A percentile compares a stretch with the other conserved stretches of the same genome.
phyloP scores from a whole-genome alignment of 2,329 filamentous ascomycete species.

The Capronia americana region DNA sequence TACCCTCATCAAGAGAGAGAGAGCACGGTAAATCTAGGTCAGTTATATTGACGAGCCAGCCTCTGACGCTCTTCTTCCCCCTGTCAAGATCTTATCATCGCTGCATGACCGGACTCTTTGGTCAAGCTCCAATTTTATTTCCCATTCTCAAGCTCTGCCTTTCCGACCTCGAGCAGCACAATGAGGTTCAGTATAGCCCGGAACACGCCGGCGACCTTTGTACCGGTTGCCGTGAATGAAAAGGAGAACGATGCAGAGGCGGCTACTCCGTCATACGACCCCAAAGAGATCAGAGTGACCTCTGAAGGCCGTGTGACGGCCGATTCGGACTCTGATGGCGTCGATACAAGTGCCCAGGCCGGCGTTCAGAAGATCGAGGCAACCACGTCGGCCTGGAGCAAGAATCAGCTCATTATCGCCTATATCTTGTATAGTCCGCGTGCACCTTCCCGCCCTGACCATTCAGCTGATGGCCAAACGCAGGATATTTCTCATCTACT shows the following conservation, averaged over 20 bases:
- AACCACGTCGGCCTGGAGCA: slow-evolving; percentile 50
- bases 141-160: background rate
- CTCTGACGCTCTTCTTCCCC: background rate
- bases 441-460: slow-evolving; percentile 40
- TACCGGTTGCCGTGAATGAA: slow-evolving; percentile 7
- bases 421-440: background rate
- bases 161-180: background rate
- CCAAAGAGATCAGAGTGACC: slow-evolving; percentile 1
- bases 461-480: slow-evolving; percentile 44
- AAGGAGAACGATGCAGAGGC: slow-evolving; percentile 8
- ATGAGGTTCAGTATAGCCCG: slow-evolving; percentile 17
- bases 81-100: background rate
- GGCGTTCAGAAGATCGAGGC: slow-evolving; percentile 53
- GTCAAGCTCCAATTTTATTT: background rate
- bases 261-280: background rate
- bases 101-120: background rate
- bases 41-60: background rate
- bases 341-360: slow-evolving; percentile 41
- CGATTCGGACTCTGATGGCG: slow-evolving; percentile 15
- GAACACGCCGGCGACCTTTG: slow-evolving; percentile 8
- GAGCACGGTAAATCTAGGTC: background rate
- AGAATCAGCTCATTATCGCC: slow-evolving; percentile 25
- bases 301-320: background rate
- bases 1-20: no score
- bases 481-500: slow-evolving; percentile 55